phyloP scores from a whole-genome alignment of 176 grass and related monocot species.

The Oryza officinalis region DNA sequence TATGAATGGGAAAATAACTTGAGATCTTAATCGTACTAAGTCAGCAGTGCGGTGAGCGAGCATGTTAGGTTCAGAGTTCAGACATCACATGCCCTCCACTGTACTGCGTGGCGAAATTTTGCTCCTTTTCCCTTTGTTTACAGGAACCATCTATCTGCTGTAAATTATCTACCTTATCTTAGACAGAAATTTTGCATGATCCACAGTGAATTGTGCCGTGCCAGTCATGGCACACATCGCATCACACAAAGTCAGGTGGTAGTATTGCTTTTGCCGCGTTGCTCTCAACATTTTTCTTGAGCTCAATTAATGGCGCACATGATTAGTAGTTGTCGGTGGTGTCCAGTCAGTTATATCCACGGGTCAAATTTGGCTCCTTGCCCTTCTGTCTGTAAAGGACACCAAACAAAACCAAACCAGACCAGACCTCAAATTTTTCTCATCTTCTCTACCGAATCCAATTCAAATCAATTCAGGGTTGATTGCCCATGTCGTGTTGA shows the following conservation, averaged over 20 bases:
- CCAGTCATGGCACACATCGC: conserved; percentile 17
- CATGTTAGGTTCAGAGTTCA: not conserved
- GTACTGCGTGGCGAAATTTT: not conserved
- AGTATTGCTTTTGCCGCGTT: not conserved
- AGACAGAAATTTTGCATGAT: not conserved
- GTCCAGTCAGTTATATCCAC: conserved; percentile 6
- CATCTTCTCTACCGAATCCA: no score
- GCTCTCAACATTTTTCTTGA: not conserved
- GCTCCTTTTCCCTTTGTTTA: no score
- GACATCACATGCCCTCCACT: not conserved
- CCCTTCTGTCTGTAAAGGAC: conserved; percentile 31
- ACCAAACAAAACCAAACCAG: not conserved
- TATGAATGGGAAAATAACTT: not conserved
- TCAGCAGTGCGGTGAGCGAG: not conserved
- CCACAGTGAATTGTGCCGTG: not conserved
- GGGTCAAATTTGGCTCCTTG: conserved; percentile 24
- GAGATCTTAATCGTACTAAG: not conserved
- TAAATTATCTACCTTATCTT: not conserved
- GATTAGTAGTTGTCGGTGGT: conserved; percentile 12
- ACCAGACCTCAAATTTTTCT: not conserved
- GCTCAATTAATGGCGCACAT: conserved; percentile 1
- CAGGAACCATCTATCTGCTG: not conserved
- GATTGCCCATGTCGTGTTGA: not conserved
- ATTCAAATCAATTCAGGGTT: no score
- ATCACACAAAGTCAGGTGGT: not conserved